Base-by-base conservation (phyloP, 768 basidiomycete genomes). In the Phlebiopsis gigantea region DNA sequence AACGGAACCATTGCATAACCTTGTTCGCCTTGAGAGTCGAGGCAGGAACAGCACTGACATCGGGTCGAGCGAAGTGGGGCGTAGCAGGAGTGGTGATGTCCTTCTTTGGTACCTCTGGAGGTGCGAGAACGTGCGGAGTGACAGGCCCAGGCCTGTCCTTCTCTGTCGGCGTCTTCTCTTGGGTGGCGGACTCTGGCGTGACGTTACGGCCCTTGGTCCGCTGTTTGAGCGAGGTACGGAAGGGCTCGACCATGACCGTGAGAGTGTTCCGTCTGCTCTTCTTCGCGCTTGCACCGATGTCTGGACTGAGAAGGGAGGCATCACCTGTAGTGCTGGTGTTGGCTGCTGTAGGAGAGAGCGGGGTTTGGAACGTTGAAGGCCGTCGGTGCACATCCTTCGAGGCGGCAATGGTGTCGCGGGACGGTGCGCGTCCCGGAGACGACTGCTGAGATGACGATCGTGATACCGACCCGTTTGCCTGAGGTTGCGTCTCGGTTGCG, bases 1-100 rank as follows among this genome's bases (percentile, higher is more conserved):
- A 81, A 70, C 89, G 79, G 82, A 99, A 98, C 97, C 97, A 99
- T 62, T 94, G 87, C 96, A 98, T 98, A 53, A 99, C 97, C 67
- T 88, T 93, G 70, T 85, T 85, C 4, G 96, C 94, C 70, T 94
- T 90, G 72, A 80, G 85, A n/a, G 90, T 83, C 59, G 90, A 86
- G 15, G 85, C 89, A 1, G 80, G 79, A 72, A 87, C 76, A 62
- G 63, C 26, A 55, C 66, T 5, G 66, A 52, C 50, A 54, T 70
- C 70, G 25, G 57, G 49, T 56, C 71, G 63, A 14, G 68, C 62
- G 61, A 65, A 59, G 39, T 61, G 62, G 9, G 65, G 64, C 19
- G 64, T 63, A 9, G 63, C 42, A 10, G 67, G 64, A 4, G 67
- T 58, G 12, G 34, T 48, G 15, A 55, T 28, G 8, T 61, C 55